Evolutionary conservation across 768 basidiomycete species (phyloP).

Genomic region (Postia placenta): DNA sequence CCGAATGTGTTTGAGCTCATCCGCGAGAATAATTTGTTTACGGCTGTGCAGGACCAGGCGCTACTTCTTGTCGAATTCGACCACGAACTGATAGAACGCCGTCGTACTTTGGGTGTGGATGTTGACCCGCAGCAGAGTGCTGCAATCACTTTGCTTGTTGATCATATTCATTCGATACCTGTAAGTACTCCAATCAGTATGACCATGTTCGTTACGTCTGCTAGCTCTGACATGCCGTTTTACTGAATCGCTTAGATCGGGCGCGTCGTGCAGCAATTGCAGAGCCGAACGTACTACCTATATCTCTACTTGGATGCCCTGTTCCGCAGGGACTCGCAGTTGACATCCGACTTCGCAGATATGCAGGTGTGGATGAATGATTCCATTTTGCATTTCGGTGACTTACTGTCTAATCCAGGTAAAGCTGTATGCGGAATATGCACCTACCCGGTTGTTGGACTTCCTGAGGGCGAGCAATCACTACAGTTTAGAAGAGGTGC

Average conservation of each 20-base stretch:
- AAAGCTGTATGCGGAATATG: slow-evolving; percentile 87
- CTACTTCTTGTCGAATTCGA: slow-evolving; percentile 92
- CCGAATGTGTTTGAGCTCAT: slow-evolving; percentile 95
- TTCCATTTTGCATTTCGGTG: background rate
- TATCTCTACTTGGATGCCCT: slow-evolving; percentile 92
- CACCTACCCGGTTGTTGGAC: slow-evolving; percentile 72
- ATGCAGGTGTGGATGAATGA: slow-evolving; percentile 52
- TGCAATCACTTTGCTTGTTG: slow-evolving; percentile 82
- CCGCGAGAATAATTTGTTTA: slow-evolving; percentile 87
- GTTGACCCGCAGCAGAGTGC: slow-evolving; percentile 45
- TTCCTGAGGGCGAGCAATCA: slow-evolving; percentile 88
- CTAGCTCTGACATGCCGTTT: background rate
- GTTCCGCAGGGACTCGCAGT: slow-evolving; percentile 78
- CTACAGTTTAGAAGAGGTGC: slow-evolving; percentile 82
- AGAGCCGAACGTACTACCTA: slow-evolving; percentile 68
- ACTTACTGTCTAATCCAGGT: slow-evolving; percentile 40
- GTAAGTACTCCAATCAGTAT: slow-evolving; percentile 35
- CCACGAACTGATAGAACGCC: slow-evolving; percentile 70
- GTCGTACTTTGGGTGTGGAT: slow-evolving; percentile 34
- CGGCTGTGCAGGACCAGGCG: slow-evolving; percentile 91
- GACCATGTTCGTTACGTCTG: too few relatives aligned
- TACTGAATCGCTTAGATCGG: slow-evolving; percentile 51
- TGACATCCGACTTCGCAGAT: slow-evolving; percentile 80
- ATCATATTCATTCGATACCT: slow-evolving; percentile 94
- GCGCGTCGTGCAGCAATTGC: slow-evolving; percentile 84